Evolutionary conservation across 495 filamentous ascomycete species (phyloP).

Genomic region (Tricharina praecox): DNA sequence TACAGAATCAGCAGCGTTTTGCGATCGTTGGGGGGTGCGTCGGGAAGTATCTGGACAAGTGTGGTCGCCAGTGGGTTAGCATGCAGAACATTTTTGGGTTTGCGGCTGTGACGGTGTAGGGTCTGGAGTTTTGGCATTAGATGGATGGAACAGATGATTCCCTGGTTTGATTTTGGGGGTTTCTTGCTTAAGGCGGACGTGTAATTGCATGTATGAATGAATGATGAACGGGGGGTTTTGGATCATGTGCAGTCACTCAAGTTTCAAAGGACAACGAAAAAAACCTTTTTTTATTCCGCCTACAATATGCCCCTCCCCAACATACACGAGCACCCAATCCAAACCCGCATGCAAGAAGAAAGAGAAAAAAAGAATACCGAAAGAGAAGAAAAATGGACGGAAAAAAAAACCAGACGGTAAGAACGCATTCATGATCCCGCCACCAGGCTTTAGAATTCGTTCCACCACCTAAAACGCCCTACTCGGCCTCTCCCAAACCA

Average conservation of each 20-base stretch:
- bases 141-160: no score
- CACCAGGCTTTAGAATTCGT: not conserved
- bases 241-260: no score
- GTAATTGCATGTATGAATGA: no score
- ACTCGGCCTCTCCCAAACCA: not conserved
- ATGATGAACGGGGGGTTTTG: no score
- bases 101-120: no score
- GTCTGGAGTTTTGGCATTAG: no score
- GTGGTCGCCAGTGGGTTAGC: constrained; percentile 85
- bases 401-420: no score
- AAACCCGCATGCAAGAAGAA: constrained; percentile 2
- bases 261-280: constrained; percentile 1
- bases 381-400: no score
- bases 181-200: no score
- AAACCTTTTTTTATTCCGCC: constrained; percentile 6
- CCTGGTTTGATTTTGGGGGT: no score
- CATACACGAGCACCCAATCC: no score
- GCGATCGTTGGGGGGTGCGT: constrained; percentile 58
- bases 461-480: not conserved
- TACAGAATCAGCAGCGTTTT: constrained; percentile 65
- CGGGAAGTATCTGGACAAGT: constrained; percentile 76
- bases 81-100: constrained; percentile 84
- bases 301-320: constrained; percentile 6
- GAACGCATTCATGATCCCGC: no score
- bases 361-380: not conserved